A percentile compares a stretch with the other conserved stretches of the same genome.
Evolutionary conservation across 2,329 filamentous ascomycete genomes (phyloP).

Genomic region (Fusarium papillatum): DNA sequence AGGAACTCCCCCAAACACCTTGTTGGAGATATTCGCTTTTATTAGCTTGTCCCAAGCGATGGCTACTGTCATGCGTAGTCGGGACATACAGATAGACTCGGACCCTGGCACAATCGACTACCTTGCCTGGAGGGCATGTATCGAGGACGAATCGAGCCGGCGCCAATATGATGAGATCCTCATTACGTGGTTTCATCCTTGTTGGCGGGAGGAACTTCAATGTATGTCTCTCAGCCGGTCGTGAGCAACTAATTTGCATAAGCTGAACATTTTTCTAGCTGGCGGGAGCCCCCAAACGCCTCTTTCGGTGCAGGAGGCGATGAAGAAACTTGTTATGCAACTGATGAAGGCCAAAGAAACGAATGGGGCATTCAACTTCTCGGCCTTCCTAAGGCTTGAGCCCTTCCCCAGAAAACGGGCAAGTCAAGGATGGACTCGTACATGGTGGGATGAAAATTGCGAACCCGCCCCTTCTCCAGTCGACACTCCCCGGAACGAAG

Average conservation of each 20-base stretch:
- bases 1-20: background rate
- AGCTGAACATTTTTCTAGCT: background rate
- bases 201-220: rapidly evolving
- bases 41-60: background rate
- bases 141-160: rapidly evolving
- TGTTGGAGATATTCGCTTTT: background rate
- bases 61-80: background rate
- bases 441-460: background rate
- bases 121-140: background rate
- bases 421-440: rapidly evolving
- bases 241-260: rapidly evolving
- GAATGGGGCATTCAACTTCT: background rate
- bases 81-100: rapidly evolving
- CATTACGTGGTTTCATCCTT: background rate
- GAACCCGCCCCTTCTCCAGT: background rate
- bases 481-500: background rate
- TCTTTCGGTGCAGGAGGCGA: background rate
- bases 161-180: rapidly evolving
- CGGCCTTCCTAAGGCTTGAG: background rate
- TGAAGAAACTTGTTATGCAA: background rate
- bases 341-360: background rate
- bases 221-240: background rate
- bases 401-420: background rate
- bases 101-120: background rate
- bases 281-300: background rate